A percentile compares a stretch with the other conserved stretches of the same genome.
phyloP scores from a whole-genome alignment of 176 grass and related monocot genomes.

The Lolium perenne region DNA sequence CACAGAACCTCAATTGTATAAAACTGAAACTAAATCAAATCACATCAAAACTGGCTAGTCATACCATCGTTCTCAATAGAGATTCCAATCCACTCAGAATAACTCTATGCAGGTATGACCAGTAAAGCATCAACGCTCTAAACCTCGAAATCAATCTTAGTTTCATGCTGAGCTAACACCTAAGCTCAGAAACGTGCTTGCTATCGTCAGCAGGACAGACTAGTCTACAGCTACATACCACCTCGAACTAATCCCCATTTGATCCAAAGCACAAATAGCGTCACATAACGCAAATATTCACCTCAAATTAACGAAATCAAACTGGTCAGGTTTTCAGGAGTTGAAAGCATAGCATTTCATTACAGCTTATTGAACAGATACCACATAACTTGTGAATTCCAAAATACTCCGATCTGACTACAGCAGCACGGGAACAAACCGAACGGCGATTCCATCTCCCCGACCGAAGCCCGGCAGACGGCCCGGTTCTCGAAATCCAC shows the following conservation, averaged over 20 bases:
- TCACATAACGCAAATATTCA: neutral
- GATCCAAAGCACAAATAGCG: neutral
- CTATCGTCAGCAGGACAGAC: neutral
- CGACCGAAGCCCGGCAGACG: neutral
- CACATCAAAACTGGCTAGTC: neutral
- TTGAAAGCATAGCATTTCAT: conserved; percentile 27
- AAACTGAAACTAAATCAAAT: conserved; percentile 2
- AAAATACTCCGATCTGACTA: conserved; percentile 34
- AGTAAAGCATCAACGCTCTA: neutral
- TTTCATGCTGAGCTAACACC: neutral
- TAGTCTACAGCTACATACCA: neutral
- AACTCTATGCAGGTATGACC: neutral
- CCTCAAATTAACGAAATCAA: conserved; percentile 31
- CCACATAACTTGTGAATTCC: conserved; percentile 1
- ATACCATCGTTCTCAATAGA: neutral
- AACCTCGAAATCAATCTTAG: neutral
- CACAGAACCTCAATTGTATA: neutral
- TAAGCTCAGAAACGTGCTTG: neutral
- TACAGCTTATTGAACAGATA: conserved; percentile 54
- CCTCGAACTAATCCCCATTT: neutral
- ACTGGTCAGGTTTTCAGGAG: conserved; percentile 20
- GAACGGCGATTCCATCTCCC: conserved; percentile 27
- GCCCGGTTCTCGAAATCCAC: neutral
- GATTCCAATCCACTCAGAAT: neutral
- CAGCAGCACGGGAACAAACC: conserved; percentile 58